Evolutionary conservation across 2,329 filamentous ascomycete genomes (phyloP), one percentile per base, ranked within the genome.

Genomic region (Arthrobotrys entomopaga): DNA sequence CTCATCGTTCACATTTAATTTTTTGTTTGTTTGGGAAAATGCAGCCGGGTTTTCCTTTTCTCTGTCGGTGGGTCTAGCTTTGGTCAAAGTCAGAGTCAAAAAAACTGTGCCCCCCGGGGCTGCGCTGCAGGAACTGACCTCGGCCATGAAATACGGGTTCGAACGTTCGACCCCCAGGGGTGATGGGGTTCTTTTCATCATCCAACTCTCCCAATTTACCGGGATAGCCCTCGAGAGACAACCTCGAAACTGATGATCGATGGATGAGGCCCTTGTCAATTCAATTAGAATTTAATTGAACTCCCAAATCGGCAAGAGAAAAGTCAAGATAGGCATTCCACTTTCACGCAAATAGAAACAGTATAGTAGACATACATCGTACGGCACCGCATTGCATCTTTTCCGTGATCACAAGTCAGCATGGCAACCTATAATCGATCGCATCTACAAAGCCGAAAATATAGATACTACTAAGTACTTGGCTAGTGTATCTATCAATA

Each of bases 221-320:
- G 34, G 43, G 67, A 60, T 54, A 54, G 43, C 42, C 65, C 65
- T 60, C 46, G 22, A 43, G 53, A 26, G 16, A 42, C n/a, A 43
- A 40, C 29, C 53, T 43, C 34, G 53, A 57, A n/a, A 40, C 29
- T 34, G n/a, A n/a, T n/a, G n/a, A 34, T 5, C 29, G 29, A 34
- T 15, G 26, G 24, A 13, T 57, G 38, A 38, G 34, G n/a, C 20
- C 49, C 26, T 43, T 65, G 34, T 40, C 34, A 46, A 19, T 60
- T 59, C 38, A 48, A 26, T 58, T 54, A 42, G 20, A 58, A 57
- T 43, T 16, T 40, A 60, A 54, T 50, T 61, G 38, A 48, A 54
- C 53, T 48, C 66, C 59, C 52, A 65, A 65, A 65, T 46, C 53
- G 67, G 60, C 67, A 72, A 65, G 67, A 65, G 67, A 15, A 53